Evolutionary conservation across 257 asterid species (phyloP).

Genomic region (Primulina eburnea): DNA sequence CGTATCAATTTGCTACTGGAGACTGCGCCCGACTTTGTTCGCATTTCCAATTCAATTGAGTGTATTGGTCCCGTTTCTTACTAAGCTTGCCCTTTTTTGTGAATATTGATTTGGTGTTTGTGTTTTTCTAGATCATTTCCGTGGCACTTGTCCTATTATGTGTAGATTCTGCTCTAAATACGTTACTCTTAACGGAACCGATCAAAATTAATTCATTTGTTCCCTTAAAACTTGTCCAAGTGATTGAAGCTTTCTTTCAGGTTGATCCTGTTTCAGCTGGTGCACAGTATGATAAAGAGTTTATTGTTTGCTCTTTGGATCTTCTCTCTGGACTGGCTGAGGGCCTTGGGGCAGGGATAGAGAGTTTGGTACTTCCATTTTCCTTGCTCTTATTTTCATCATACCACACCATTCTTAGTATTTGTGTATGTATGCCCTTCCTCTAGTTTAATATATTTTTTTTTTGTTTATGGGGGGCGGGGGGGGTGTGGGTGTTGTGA

Average conservation of each 20-base stretch:
- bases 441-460: background rate
- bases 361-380: constrained; percentile 75
- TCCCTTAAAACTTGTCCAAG: constrained; percentile 20
- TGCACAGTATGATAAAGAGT: constrained; percentile 84
- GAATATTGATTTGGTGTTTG: constrained; percentile 1
- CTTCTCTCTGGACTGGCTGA: constrained; percentile 97
- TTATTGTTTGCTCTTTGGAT: constrained; percentile 91
- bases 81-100: background rate
- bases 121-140: background rate
- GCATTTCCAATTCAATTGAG: background rate
- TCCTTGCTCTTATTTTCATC: constrained; percentile 12
- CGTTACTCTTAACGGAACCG: constrained; percentile 1
- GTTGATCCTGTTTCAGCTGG: constrained; percentile 82
- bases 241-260: constrained; percentile 42
- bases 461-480: background rate
- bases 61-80: background rate
- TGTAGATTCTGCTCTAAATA: background rate
- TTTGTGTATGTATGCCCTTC: constrained; percentile 9
- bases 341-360: constrained; percentile 96
- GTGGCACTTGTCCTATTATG: background rate
- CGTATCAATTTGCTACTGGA: background rate
- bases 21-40: background rate
- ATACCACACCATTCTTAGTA: constrained; percentile 8
- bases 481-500: no score
- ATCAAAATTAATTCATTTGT: background rate